Conservation (phyloP, 169 alveolate genomes). For the Theileria parva region DNA sequence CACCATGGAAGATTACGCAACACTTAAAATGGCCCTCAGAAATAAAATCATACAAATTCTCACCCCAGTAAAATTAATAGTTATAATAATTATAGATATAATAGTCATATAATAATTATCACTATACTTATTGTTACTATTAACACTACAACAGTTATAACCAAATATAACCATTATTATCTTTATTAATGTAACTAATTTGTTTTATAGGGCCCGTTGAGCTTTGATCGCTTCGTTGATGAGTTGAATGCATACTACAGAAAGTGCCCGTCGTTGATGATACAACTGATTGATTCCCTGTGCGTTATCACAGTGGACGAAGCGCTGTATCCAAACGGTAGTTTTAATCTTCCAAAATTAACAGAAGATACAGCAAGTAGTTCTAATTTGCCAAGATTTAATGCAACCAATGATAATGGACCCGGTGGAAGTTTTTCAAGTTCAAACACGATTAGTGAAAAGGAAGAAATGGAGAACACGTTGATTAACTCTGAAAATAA, state of each 20-base stretch:
- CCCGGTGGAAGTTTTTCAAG: neutral
- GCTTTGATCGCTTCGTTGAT: slow-evolving; percentile 29
- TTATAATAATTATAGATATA: neutral
- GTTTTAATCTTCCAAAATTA: too few species aligned
- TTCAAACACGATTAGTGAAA: neutral
- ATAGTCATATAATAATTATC: neutral
- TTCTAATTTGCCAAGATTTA: too few species aligned
- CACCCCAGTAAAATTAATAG: neutral
- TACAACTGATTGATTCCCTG: slow-evolving; percentile 31
- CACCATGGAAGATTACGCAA: slow-evolving; percentile 40
- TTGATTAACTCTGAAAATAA: neutral
- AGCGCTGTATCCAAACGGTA: slow-evolving; percentile 1
- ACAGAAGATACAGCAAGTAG: too few species aligned
- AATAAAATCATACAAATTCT: slow-evolving; percentile 11
- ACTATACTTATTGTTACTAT: neutral
- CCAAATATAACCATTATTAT: neutral
- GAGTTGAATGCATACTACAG: slow-evolving; percentile 38
- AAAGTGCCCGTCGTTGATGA: slow-evolving; percentile 47
- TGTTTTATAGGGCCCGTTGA: slow-evolving; percentile 28
- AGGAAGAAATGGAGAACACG: neutral
- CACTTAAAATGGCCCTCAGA: slow-evolving; percentile 35
- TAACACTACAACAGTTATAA: too few species aligned
- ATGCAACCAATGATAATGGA: too few species aligned
- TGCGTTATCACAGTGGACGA: slow-evolving; percentile 47
- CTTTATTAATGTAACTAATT: neutral